These are phyloP conservation scores for Dictyostelium intermedium DNA, from an alignment of 78 protist genomes.

Conservation along the genomic window DNA sequence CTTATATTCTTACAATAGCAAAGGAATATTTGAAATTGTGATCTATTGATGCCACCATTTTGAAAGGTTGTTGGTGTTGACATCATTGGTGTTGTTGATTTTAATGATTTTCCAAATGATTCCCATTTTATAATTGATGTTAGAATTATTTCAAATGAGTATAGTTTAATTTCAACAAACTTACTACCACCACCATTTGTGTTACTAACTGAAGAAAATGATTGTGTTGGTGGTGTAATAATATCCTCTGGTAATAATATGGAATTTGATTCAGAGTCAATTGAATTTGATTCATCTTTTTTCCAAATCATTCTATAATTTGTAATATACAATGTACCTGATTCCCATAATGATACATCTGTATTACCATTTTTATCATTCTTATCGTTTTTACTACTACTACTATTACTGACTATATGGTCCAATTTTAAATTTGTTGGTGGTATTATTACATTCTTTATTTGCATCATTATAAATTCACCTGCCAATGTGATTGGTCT, in stretches of 20 bases:
- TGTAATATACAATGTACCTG: conserved; percentile 51
- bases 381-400: neutral
- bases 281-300: neutral
- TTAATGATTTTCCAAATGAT: conserved; percentile 13
- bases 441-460: conserved; percentile 37
- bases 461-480: conserved; percentile 37
- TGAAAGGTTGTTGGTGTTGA: neutral
- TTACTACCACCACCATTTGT: neutral
- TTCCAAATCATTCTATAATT: conserved; percentile 54
- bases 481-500: conserved; percentile 50
- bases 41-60: neutral
- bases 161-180: conserved; percentile 19
- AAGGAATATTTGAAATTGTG: conserved; percentile 6
- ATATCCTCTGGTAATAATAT: conserved; percentile 28
- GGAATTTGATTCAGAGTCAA: neutral
- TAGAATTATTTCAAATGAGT: conserved; percentile 42
- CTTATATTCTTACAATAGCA: conserved; percentile 56
- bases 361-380: neutral
- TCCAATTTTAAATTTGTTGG: neutral
- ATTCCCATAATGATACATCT: conserved; percentile 27
- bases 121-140: conserved; percentile 66
- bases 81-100: neutral
- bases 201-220: neutral
- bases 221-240: neutral
- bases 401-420: neutral